Evolutionary conservation across 2,329 filamentous ascomycete species (phyloP).

Genomic region (Pestalotiopsis sp.): DNA sequence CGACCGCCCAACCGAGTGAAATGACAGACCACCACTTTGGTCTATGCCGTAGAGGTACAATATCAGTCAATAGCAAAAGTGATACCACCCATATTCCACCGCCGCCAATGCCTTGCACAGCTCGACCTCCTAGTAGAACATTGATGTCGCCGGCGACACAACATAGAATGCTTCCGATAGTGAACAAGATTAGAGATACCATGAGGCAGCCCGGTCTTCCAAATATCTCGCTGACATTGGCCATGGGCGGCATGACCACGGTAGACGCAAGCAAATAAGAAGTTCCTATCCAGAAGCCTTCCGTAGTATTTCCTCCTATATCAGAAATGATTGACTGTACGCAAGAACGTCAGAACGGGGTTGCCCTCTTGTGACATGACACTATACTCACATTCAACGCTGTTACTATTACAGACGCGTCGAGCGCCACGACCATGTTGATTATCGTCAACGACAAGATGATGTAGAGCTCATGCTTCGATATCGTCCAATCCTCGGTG

Average conservation of each 20-base stretch:
- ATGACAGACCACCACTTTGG: conserved; percentile 34
- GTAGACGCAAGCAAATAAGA: conserved; percentile 14
- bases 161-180: conserved; percentile 14
- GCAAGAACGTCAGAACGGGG: neutral
- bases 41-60: conserved; percentile 48
- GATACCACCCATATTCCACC: conserved; percentile 21
- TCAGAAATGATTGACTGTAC: conserved; percentile 12
- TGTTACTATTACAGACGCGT: conserved; percentile 15
- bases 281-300: conserved; percentile 16
- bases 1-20: conserved; percentile 9
- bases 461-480: conserved; percentile 13
- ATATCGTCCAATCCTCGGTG: conserved; percentile 21
- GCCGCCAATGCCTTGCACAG: conserved; percentile 42
- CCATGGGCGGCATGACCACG: conserved; percentile 14
- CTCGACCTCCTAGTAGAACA: conserved; percentile 45
- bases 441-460: conserved; percentile 13
- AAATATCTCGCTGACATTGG: conserved; percentile 15
- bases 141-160: conserved; percentile 16
- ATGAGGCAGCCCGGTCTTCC: conserved; percentile 11
- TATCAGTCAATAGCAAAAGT: conserved; percentile 38
- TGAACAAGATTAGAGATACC: conserved; percentile 8
- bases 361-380: accelerated
- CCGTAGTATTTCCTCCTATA: conserved; percentile 11
- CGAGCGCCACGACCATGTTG: conserved; percentile 17
- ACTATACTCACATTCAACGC: conserved; percentile 11